Base-by-base conservation (phyloP, 208 protist species). In the Acanthamoeba royreba region DNA sequence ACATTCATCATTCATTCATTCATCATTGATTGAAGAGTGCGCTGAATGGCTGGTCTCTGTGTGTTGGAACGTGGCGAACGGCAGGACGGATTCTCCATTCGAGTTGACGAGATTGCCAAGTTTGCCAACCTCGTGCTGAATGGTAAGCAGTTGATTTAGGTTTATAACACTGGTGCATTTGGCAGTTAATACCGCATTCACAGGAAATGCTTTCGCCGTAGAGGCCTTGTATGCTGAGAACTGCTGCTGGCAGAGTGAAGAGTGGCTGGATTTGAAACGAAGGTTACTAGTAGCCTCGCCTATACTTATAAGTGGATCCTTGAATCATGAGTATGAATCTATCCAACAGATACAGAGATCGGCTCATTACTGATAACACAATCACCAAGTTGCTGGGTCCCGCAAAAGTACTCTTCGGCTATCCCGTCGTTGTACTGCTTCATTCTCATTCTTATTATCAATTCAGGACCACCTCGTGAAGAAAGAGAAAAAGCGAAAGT, bases 351-450 rank as follows among this genome's bases (percentile, higher is more conserved):
- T 88, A 88, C 33, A n/a, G 79, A 9, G 79, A 88, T 38, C 38
- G 25, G 45, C 40, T 88, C 17, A 88, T 88, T n/a, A 88, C 79
- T 11, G 79, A 88, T 31, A 88, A 88, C 79, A 58, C 52, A 0
- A 88, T 88, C 79, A 88, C 45, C n/a, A 88, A 88, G 43, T 38
- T 88, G n/a, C 45, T 58, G 31, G 79, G 79, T 25, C 79, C 79
- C 1, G 79, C 79, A 28, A 49, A 88, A 46, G 79, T 58, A 43
- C 58, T 7, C 19, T 69, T 69, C 58, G n/a, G n/a, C n/a, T n/a
- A n/a, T n/a, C n/a, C n/a, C n/a, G n/a, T n/a, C n/a, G n/a, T n/a
- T n/a, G n/a, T n/a, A n/a, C n/a, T n/a, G n/a, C n/a, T n/a, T n/a
- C n/a, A n/a, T n/a, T n/a, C n/a, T n/a, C n/a, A n/a, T n/a, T n/a